Percentiles rank a stretch among this genome's conserved stretches.
Evolutionary conservation across 148 eudicot species (phyloP).

Genomic region (Rheum nobile): DNA sequence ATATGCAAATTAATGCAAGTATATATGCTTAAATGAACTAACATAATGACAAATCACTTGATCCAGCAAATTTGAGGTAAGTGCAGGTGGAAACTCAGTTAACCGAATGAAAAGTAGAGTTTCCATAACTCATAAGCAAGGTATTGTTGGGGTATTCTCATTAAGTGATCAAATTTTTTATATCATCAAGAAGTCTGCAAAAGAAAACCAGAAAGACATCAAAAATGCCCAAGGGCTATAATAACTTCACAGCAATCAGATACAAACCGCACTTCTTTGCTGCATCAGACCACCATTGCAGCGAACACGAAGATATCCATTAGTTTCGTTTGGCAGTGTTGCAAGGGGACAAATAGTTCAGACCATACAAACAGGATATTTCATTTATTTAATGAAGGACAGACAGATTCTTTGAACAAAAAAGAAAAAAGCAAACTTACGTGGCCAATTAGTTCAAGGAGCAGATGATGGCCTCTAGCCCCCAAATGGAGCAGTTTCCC

Average conservation of each 20-base stretch:
- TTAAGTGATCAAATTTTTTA: background rate
- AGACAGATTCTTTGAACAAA: background rate
- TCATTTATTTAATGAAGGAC: background rate
- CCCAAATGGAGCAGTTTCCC: conserved; percentile 68
- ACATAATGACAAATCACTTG: background rate
- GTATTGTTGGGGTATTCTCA: background rate
- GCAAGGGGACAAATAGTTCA: conserved; percentile 14
- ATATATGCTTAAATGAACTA: background rate
- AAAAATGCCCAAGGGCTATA: background rate
- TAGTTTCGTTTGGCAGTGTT: conserved; percentile 67
- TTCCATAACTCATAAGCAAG: background rate
- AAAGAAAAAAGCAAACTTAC: conserved; percentile 27
- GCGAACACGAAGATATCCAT: conserved; percentile 92
- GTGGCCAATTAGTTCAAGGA: conserved; percentile 82
- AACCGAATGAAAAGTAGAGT: background rate
- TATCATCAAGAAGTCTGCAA: background rate
- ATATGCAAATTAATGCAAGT: background rate
- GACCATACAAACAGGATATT: background rate
- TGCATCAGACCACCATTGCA: conserved; percentile 95
- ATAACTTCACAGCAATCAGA: background rate
- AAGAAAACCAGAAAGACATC: background rate
- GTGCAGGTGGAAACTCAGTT: background rate
- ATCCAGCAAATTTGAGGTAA: background rate
- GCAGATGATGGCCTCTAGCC: conserved; percentile 91
- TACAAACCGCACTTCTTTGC: conserved; percentile 84